Evolutionary conservation across 1,284 basidiomycete species (phyloP), one percentile per base, ranked within the genome.

Genomic region (Leccinum ponderosum): DNA sequence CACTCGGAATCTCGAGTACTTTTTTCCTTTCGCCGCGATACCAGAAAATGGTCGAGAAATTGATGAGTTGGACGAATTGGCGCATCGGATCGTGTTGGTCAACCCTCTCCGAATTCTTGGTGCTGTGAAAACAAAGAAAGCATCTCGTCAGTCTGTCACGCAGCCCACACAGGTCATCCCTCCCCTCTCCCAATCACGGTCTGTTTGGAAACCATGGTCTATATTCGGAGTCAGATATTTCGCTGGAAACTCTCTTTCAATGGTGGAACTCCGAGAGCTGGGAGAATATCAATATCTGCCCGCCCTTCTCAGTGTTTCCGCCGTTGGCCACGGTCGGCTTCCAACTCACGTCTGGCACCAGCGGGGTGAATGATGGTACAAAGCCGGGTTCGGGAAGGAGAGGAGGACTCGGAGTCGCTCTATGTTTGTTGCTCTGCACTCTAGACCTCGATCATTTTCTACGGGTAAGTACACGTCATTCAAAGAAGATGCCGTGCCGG

Each of bases 41-140:
- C 96, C 97, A 12, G 97, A 98, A 78, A 98, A 98, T 72, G 97
- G 97, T 53, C 91, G 97, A 64, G 95, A 98, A 79, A 99, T 99
- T 63, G 97, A 99, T 71, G 88, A 91, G 29, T 82, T 99, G 64
- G 97, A 17, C 17, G 17, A 17, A 17, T 17, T 99, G 50, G 97
- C 97, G 17, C 97, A 99, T 77, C 90, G 97, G 63, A 95, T 97
- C 81, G 97, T 97, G 94, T 80, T 96, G 67, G 89, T 91, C 69
- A 99, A 99, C 78, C 82, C 98, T 29, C 87, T 99, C 27, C 94
- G 97, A 50, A 87, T 99, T 59, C 88, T 99, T 51, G 97, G 97
- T 70, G 95, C 94, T 12, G 94, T 99, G 77, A 99, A 99, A 86
- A 7, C 7, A 27, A 98, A 98, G 87, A 99, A 99, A 80, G 96